Base-by-base conservation (phyloP, 1,284 basidiomycete genomes). In the Flammula alnicola region DNA sequence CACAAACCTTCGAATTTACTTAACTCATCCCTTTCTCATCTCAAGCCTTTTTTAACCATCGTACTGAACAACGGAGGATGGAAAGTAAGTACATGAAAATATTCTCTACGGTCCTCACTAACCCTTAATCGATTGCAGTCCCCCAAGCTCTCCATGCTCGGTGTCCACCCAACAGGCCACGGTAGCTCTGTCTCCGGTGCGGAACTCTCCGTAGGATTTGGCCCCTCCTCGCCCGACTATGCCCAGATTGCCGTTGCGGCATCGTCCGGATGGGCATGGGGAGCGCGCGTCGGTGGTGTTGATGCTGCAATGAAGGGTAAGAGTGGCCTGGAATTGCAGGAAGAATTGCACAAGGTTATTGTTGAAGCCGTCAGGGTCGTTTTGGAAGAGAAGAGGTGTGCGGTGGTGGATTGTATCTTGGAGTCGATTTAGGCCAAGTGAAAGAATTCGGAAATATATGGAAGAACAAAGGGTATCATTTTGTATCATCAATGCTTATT, bases 51-150 rank as follows among this genome's bases (percentile, higher is more conserved):
- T 68, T 64, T 89, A 19, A 88, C 85, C 0, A 70, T 89, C 52
- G 71, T 89, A 1, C 65, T 89, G 22, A 88, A 88, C 61, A 89
- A 89, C 49, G 84, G 84, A 2, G 83, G 84, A 0, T 87, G 84
- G 84, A 80, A 73, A 60, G 80, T 80, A 49, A 58, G 72, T 63
- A 35, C 16, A 12, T 20, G 16, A 49, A 20, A 14, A 39, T 5
- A n/a, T n/a, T n/a, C n/a, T n/a, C n/a, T 9, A 3, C 30, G 22
- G 19, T 10, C 20, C n/a, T 48, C 10, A 23, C 2, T 45, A 9
- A 10, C 10, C 20, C 25, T 9, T 39, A 37, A 14, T 39, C 19
- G 33, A 41, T 43, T 12, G 38, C 59, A 83, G 73, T 80, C 83
- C 0, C 86, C 87, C 3, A 80, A 76, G 51, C 57, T 79, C 7